phyloP scores from a whole-genome alignment of 2,329 filamentous ascomycete species.

The Penicillium psychrosexuale region DNA sequence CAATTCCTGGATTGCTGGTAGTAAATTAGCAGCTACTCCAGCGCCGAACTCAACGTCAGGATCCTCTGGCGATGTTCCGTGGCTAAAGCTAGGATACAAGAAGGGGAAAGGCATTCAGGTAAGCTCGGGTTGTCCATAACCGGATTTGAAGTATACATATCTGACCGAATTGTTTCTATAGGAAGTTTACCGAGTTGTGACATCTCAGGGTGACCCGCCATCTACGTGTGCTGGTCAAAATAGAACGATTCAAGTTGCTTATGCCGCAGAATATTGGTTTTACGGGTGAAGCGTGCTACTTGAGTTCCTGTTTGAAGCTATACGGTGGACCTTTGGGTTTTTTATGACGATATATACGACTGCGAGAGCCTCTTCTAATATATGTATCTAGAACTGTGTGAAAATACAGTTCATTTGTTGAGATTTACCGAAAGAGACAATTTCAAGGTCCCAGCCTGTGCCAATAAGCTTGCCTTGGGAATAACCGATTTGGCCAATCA shows the following conservation, averaged over 20 bases:
- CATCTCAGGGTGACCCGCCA: constrained; percentile 36
- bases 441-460: no score
- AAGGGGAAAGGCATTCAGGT: constrained; percentile 32
- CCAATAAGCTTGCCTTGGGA: neutral
- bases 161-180: constrained; percentile 18
- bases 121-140: constrained; percentile 1
- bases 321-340: neutral
- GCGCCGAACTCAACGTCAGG: constrained; percentile 12
- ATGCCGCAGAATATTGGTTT: constrained; percentile 46
- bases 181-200: constrained; percentile 44
- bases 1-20: constrained; percentile 26
- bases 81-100: constrained; percentile 32
- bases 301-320: neutral
- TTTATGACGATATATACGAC: neutral
- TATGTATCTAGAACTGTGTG: neutral
- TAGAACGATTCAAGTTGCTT: constrained; percentile 34
- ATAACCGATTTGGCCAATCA: constrained; percentile 8
- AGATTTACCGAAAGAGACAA: neutral
- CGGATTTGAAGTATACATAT: neutral
- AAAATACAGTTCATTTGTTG: neutral
- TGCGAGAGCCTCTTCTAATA: neutral
- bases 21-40: constrained; percentile 28
- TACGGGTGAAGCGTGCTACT: constrained; percentile 26
- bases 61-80: constrained; percentile 30
- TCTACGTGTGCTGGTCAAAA: constrained; percentile 33